Conservation (phyloP, 345 rosid genomes). For the Acer negundo region DNA sequence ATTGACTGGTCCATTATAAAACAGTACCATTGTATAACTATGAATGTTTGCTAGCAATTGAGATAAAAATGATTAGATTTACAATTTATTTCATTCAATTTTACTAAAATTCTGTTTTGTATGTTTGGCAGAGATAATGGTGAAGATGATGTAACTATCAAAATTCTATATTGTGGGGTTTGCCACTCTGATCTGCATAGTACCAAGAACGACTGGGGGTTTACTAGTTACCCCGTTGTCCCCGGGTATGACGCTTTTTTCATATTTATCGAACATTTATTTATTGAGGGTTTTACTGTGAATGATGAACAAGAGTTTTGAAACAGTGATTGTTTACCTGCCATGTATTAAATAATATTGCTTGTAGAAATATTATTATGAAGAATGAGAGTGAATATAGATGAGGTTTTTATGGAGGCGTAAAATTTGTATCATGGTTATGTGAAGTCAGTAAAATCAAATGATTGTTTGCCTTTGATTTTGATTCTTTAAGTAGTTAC, state of each 20-base stretch:
- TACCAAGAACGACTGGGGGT: conserved; percentile 78
- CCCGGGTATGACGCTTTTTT: conserved; percentile 66
- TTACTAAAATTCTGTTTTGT: not conserved
- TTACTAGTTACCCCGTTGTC: conserved; percentile 61
- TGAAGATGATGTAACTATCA: conserved; percentile 75
- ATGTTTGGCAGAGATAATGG: conserved; percentile 62
- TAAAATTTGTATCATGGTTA: not conserved
- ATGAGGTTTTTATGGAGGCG: no score
- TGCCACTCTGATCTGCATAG: conserved; percentile 80
- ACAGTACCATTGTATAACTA: no score
- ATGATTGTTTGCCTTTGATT: no score
- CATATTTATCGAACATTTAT: no score
- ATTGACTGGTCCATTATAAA: not conserved
- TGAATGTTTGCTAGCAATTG: no score
- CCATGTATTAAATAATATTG: not conserved
- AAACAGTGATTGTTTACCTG: not conserved
- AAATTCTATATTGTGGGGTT: conserved; percentile 78
- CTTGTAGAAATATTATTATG: no score
- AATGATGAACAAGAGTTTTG: no score
- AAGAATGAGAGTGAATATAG: no score
- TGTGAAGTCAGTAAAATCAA: not conserved
- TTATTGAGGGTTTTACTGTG: no score
- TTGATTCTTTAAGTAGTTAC: no score
- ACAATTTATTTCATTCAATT: not conserved
- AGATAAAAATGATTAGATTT: not conserved